These are phyloP conservation scores for Auricularia heimuer DNA, from an alignment of 768 basidiomycete genomes.

Conservation along the genomic window DNA sequence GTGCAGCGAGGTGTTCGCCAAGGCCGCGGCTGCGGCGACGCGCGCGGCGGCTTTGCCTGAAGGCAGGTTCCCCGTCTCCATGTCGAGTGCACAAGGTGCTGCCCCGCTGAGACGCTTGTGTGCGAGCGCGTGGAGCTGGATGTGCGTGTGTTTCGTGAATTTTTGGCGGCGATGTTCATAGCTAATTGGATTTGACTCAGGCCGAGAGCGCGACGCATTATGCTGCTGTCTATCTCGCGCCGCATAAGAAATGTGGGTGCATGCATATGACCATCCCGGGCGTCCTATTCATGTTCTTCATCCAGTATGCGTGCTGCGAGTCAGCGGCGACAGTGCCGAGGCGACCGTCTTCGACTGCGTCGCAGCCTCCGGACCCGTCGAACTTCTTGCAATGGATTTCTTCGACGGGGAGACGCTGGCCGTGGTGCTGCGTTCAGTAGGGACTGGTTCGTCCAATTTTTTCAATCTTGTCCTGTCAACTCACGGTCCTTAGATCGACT, in stretches of 20 bases:
- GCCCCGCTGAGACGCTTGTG: not conserved
- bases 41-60: constrained; percentile 14
- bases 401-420: constrained; percentile 68
- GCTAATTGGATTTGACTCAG: not conserved
- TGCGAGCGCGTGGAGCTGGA: not conserved
- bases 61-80: not conserved
- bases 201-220: not conserved
- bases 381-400: constrained; percentile 61
- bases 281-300: not conserved
- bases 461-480: not conserved
- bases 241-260: not conserved
- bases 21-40: constrained; percentile 52
- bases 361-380: constrained; percentile 29
- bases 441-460: constrained; percentile 14
- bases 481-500: not conserved
- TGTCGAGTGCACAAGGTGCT: not conserved
- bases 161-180: too few species aligned
- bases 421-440: constrained; percentile 47
- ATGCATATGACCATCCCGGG: not conserved
- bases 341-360: constrained; percentile 33
- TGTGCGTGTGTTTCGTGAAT: too few species aligned
- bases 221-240: not conserved
- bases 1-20: constrained; percentile 53
- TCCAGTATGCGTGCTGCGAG: not conserved
- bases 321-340: constrained; percentile 31